Evolutionary conservation across 257 asterid genomes (phyloP), one percentile per base, ranked within the genome.

Genomic region (Gentiana straminea): DNA sequence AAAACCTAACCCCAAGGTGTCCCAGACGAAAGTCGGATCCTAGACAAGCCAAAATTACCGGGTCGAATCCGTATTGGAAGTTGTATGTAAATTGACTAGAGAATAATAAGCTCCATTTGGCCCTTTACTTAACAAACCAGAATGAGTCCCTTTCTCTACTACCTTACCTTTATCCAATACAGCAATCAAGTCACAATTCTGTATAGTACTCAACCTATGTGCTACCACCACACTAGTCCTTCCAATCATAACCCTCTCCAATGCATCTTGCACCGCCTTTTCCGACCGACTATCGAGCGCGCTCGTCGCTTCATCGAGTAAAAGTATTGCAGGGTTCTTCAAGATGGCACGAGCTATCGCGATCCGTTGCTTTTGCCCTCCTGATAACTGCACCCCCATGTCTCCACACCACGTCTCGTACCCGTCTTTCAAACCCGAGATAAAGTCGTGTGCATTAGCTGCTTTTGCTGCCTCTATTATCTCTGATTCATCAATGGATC

Each of bases 161-260:
- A 90, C 81, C 13, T 60, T 78, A 0, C 96, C 96, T 62, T 82
- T 75, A 47, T 81, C 94, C 65, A 90, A 51, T 39, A 90, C 98
- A 0, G 87, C 86, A 24, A 90, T 84, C 3, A 64, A 65, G 33
- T 90, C 82, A 41, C 98, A 90, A 4, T 75, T 78, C 34, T 73
- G 84, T 66, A 86, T 84, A 0, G 96, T 90, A 53, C 92, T 82
- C 51, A 90, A 72, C 76, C 96, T 61, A 50, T 84, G 98, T 0
- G 98, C 96, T 60, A 90, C 98, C 4, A 90, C 96, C 5, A 90
- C 81, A 5, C 92, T 90, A 0, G 96, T 86, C 62, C 98, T 57
- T 35, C 96, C 91, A 0, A 90, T 77, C 93, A 82, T 90, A 57
- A 86, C 89, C 11, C 87, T 55, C 67, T 90, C 96, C 0, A 90